A percentile compares a stretch with the other conserved stretches of the same genome.
phyloP scores from a whole-genome alignment of 1,284 basidiomycete species.

The Somion occarium region DNA sequence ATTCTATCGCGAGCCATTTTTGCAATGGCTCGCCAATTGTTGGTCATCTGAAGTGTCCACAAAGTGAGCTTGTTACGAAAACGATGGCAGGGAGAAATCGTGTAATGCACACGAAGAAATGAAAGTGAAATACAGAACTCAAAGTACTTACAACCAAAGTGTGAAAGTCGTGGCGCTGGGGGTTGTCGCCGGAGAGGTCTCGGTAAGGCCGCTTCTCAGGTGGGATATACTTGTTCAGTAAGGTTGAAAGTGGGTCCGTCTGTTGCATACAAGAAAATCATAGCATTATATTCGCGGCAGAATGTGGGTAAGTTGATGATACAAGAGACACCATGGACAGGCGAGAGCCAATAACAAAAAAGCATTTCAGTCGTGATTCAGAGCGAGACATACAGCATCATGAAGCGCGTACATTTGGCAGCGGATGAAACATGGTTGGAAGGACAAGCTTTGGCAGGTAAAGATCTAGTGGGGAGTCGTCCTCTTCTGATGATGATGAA shows the following conservation, averaged over 20 bases:
- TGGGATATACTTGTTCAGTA: slow-evolving; percentile 77
- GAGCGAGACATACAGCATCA: neutral
- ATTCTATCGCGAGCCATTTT: slow-evolving; percentile 74
- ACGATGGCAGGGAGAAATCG: neutral
- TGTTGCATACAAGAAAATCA: slow-evolving; percentile 53
- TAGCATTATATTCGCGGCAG: neutral
- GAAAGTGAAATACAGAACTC: too few relatives aligned
- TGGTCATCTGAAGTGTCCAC: slow-evolving; percentile 56
- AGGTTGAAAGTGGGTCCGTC: slow-evolving; percentile 76
- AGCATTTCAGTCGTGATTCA: slow-evolving; percentile 29
- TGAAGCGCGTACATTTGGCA: slow-evolving; percentile 66
- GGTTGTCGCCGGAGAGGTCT: slow-evolving; percentile 63
- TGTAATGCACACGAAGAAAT: slow-evolving; percentile 2
- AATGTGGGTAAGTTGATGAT: slow-evolving; percentile 9
- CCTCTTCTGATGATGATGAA: slow-evolving; percentile 28
- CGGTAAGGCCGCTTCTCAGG: slow-evolving; percentile 67
- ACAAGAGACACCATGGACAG: slow-evolving; percentile 19
- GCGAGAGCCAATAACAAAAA: slow-evolving; percentile 57
- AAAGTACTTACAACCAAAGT: slow-evolving; percentile 66
- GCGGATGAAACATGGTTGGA: slow-evolving; percentile 76
- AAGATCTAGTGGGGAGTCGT: slow-evolving; percentile 49
- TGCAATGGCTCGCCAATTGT: slow-evolving; percentile 78
- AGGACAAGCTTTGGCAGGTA: slow-evolving; percentile 52
- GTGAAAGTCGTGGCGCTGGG: slow-evolving; percentile 65
- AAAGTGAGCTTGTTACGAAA: neutral